Evolutionary conservation across 352 stramenopile genomes (phyloP).

Genomic region (Pythium biforme): DNA sequence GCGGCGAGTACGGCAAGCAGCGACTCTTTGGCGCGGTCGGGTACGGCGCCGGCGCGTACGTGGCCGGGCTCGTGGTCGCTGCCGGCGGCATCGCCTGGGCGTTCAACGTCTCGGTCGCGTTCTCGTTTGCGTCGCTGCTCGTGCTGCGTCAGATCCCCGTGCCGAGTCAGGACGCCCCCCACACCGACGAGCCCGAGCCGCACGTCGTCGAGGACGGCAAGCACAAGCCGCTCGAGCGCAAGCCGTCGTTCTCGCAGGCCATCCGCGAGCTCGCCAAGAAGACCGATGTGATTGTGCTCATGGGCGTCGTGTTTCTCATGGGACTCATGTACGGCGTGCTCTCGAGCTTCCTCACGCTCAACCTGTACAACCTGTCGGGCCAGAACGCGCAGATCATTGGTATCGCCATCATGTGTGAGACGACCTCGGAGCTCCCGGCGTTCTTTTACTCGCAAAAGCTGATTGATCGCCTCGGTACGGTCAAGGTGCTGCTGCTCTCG

Average conservation of each 20-base stretch:
- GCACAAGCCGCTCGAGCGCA: slow-evolving; percentile 14
- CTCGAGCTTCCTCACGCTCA: slow-evolving; percentile 80
- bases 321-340: slow-evolving; percentile 80
- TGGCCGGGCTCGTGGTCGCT: slow-evolving; percentile 63
- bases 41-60: slow-evolving; percentile 61
- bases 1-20: slow-evolving; percentile 84
- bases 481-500: slow-evolving; percentile 71
- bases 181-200: slow-evolving; percentile 3
- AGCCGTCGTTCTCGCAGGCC: slow-evolving; percentile 49
- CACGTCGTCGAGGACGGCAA: background rate
- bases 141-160: slow-evolving; percentile 62
- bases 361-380: slow-evolving; percentile 78
- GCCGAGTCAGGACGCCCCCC: slow-evolving; percentile 44
- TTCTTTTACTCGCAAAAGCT: slow-evolving; percentile 80
- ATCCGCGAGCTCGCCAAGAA: slow-evolving; percentile 38
- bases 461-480: slow-evolving; percentile 64
- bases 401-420: slow-evolving; percentile 78
- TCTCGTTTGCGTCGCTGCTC: slow-evolving; percentile 54
- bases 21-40: slow-evolving; percentile 75
- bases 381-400: slow-evolving; percentile 75
- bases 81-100: slow-evolving; percentile 63
- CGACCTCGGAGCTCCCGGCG: slow-evolving; percentile 69
- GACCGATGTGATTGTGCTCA: slow-evolving; percentile 62
- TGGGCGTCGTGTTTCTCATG: slow-evolving; percentile 78
- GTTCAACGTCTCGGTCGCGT: slow-evolving; percentile 67